Percentiles rank a stretch among this genome's conserved stretches.
phyloP scores from a whole-genome alignment of 257 asterid genomes.

The Lantana camara region DNA sequence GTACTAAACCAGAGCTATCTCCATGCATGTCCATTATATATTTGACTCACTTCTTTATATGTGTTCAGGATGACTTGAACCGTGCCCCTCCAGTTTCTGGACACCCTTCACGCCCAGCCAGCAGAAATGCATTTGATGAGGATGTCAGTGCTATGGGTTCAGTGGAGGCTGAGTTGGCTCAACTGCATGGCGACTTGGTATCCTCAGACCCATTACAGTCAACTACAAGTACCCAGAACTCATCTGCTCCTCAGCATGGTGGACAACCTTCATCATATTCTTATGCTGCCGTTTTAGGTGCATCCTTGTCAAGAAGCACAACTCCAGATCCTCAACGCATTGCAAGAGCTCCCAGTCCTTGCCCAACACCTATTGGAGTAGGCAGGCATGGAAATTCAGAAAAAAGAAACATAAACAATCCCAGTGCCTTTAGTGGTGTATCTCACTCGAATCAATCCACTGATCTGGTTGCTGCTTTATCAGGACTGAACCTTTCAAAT shows the following conservation, averaged over 20 bases:
- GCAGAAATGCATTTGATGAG: constrained; percentile 79
- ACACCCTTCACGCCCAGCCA: constrained; percentile 80
- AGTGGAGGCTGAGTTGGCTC: constrained; percentile 69
- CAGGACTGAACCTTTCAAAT: constrained; percentile 79
- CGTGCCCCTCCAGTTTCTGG: constrained; percentile 57
- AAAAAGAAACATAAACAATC: constrained; percentile 55
- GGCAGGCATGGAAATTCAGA: constrained; percentile 67
- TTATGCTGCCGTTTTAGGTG: constrained; percentile 91
- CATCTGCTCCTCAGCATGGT: constrained; percentile 56
- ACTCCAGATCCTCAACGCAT: constrained; percentile 92
- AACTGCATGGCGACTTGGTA: constrained; percentile 51
- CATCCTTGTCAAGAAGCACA: constrained; percentile 89
- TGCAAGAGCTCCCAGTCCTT: constrained; percentile 89
- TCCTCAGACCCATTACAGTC: constrained; percentile 54
- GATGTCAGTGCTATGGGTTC: constrained; percentile 45
- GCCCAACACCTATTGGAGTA: constrained; percentile 89
- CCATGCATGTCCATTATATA: neutral
- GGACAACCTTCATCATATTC: constrained; percentile 69
- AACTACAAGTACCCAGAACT: constrained; percentile 44
- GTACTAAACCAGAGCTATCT: neutral
- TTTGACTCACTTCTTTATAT: constrained; percentile 19
- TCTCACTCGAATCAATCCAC: constrained; percentile 57
- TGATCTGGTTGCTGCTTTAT: constrained; percentile 79
- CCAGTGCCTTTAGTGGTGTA: constrained; percentile 55
- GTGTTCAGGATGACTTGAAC: constrained; percentile 76